A percentile compares a stretch with the other conserved stretches of the same genome.
Evolutionary conservation across 129 eudicot genomes (phyloP).

Genomic region (Solidago caesia): DNA sequence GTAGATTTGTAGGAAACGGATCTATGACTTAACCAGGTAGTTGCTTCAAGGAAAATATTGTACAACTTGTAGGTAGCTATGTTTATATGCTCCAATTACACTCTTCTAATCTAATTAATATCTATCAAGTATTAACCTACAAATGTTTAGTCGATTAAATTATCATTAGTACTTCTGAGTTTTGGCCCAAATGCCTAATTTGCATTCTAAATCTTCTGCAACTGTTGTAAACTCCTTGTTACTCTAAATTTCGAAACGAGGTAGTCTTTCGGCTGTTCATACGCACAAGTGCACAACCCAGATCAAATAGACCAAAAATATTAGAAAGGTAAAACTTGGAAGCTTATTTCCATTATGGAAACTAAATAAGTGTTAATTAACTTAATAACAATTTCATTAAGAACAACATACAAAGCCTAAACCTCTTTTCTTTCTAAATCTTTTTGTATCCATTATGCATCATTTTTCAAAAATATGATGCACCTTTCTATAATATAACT

Average conservation of each 20-base stretch:
- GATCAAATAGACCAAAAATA: not conserved
- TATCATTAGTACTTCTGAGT: no score
- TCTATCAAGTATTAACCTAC: not conserved
- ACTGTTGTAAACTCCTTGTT: not conserved
- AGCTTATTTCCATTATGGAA: no score
- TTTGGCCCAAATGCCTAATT: not conserved
- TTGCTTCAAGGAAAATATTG: not conserved
- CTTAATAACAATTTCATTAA: no score
- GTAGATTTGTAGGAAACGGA: conserved; percentile 1
- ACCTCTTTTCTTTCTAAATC: no score
- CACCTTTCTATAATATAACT: no score
- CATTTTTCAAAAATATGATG: no score
- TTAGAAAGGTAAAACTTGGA: no score
- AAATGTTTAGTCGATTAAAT: no score
- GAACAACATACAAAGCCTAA: no score
- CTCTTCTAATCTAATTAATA: not conserved
- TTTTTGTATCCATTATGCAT: no score
- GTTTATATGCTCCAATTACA: not conserved
- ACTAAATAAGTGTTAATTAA: no score
- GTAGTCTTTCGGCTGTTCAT: not conserved
- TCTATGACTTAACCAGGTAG: not conserved
- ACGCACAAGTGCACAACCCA: not conserved
- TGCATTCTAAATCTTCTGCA: not conserved
- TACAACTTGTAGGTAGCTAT: not conserved
- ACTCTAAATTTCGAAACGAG: not conserved